Conservation (phyloP, 2,329 filamentous ascomycete species). For the Arthrobotrys conoides region DNA sequence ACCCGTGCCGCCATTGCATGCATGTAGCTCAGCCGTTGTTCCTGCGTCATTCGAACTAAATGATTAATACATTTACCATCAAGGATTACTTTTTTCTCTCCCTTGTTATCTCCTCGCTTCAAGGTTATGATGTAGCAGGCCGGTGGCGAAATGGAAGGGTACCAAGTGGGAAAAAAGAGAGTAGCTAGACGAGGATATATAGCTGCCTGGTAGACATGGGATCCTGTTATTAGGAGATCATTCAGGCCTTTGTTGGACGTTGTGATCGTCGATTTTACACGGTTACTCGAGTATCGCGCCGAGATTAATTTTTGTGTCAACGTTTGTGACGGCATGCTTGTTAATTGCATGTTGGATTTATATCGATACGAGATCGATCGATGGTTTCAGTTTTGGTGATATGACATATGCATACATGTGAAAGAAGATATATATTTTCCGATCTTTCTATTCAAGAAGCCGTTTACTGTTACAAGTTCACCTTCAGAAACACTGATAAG, state of each 20-base stretch:
- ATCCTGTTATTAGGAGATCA: conserved; percentile 6
- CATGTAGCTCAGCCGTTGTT: conserved; percentile 16
- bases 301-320: not conserved
- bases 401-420: no score
- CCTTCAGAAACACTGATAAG: not conserved
- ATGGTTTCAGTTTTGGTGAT: not conserved
- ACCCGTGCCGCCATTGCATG: conserved; percentile 1
- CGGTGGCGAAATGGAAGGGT: conserved; percentile 19
- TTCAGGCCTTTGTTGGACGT: conserved; percentile 42
- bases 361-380: conserved; percentile 5
- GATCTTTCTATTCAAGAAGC: not conserved
- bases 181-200: not conserved
- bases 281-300: not conserved
- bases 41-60: conserved; percentile 44
- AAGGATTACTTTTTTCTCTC: not conserved
- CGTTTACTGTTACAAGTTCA: not conserved
- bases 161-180: not conserved
- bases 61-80: not conserved
- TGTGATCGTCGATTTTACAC: not conserved
- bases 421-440: not conserved
- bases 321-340: not conserved
- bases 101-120: not conserved
- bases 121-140: conserved; percentile 11
- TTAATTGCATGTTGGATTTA: no score
- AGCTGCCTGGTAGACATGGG: conserved; percentile 43